Evolutionary conservation across 2,329 filamentous ascomycete species (phyloP), one percentile per base, ranked within the genome.

Genomic region (Akanthomyces lecanii): DNA sequence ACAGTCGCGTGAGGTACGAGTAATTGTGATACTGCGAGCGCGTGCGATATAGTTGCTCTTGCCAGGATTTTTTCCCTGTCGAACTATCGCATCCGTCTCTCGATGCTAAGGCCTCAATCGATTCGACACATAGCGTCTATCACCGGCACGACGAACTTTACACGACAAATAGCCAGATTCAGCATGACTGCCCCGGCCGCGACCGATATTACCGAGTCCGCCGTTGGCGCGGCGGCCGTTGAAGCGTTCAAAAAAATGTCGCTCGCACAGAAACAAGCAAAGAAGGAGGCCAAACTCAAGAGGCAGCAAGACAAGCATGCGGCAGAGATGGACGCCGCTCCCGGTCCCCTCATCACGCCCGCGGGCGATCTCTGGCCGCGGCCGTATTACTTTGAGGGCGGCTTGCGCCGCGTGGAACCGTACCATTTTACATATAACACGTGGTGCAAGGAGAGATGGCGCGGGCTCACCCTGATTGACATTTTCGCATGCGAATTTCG

Each of bases 381-480:
- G 63, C 92, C 92, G 0, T 98, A 97, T 76, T 89, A 89, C 70
- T 81, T 97, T 66, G 89, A 97, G 69, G 88, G 89, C 68, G 92
- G 91, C 10, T 79, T 99, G 65, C 88, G 93, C 57, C 88, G 92
- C 66, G 89, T 97, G 38, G 83, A 82, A 50, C 94, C 94, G 4
- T 98, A 99, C 73, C 87, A 95, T 73, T 97, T 84, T 75, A 97
- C 93, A 3, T 97, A 97, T 81, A 96, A 97, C 73, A 97, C 94
- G 0, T 92, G 86, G 78, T 95, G 91, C 80, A 99, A 98, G 77
- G 85, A 97, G 77, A 84, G 95, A 75, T 99, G 95, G 95, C 85
- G 94, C 61, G 91, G 89, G 38, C 83, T 91, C 44, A 83, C 85
- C 65, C 79, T 99, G 53, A 81, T 97, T 58, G 92, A 97, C 54